phyloP scores from a whole-genome alignment of 345 rosid genomes.

The Linum lewisii region DNA sequence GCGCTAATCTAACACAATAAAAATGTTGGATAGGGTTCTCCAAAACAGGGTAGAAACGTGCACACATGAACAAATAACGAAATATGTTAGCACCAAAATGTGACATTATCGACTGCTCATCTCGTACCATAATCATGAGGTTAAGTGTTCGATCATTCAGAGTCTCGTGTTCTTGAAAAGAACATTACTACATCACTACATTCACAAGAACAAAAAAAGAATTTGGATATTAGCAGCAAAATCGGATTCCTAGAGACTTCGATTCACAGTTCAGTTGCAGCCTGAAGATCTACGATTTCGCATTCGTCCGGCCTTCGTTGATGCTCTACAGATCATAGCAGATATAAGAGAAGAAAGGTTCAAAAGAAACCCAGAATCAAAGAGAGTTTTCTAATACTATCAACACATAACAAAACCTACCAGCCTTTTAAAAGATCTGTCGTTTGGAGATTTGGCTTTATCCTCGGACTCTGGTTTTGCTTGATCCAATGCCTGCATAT shows the following conservation, averaged over 20 bases:
- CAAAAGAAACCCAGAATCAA: neutral
- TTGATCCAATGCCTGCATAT: conserved; percentile 24
- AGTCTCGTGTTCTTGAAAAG: too few relatives aligned
- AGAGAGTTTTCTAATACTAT: neutral
- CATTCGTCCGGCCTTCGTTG: conserved; percentile 19
- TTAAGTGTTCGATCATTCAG: too few relatives aligned
- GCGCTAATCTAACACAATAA: too few relatives aligned
- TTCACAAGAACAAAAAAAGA: neutral
- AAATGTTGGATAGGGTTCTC: too few relatives aligned
- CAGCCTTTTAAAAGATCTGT: conserved; percentile 26
- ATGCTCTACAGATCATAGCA: conserved; percentile 12
- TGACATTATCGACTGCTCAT: too few relatives aligned
- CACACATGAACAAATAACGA: too few relatives aligned
- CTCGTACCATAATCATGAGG: too few relatives aligned
- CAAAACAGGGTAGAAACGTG: too few relatives aligned
- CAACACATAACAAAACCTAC: conserved; percentile 10
- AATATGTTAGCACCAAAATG: too few relatives aligned
- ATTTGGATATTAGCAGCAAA: neutral
- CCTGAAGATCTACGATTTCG: conserved; percentile 1
- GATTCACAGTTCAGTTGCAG: neutral
- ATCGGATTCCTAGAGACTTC: neutral
- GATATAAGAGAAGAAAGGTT: neutral
- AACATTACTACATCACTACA: too few relatives aligned
- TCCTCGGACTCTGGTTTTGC: conserved; percentile 25
- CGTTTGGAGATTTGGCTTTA: conserved; percentile 20